Base-by-base conservation (phyloP, 495 filamentous ascomycete genomes). In the Amorphotheca resinae region DNA sequence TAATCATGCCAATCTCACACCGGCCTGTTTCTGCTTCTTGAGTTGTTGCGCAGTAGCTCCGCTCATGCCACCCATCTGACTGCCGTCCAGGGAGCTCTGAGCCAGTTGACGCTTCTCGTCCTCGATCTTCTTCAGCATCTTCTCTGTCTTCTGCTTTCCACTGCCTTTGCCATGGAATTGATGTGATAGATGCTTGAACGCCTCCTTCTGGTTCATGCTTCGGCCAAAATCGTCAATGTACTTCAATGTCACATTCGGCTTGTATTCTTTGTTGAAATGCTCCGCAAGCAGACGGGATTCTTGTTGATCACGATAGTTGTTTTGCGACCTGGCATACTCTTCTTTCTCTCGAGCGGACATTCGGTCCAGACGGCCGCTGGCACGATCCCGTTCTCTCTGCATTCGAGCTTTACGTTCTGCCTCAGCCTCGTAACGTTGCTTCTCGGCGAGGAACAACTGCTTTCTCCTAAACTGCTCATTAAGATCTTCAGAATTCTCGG, bases 91-190 rank as follows among this genome's bases (percentile, higher is more conserved):
- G 34, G 79, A 70, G 54, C 81, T 86, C 71, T 84, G 81, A 0
- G 82, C 74, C 66, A 84, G 78, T 50, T 77, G 73, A 58, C 81
- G 81, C 73, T 87, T 89, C 67, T 95, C 88, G 51, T 89, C 86
- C 43, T 89, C 91, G 63, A 95, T 89, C 76, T 91, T 93, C 77
- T 95, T 95, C 38, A 98, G 64, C 41, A 74, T 69, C 67, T 96
- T 96, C 69, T 96, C 89, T 18, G 87, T 95, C 80, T 98, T 98
- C 67, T 82, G 82, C 72, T 95, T 95, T 40, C 91, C 91, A 55
- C 80, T 87, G 33, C 88, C 87, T 66, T 96, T 95, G 41, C 91
- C 91, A 64, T 98, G 91, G 77, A 98, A 98, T 61, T 93, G 83
- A 64, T 98, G 91, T 54, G 78, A 86, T 34, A 96, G 68, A 57